Percentiles rank a stretch among this genome's conserved stretches.
Conservation (phyloP, 305 asterid species). For the Fraxinus sp. region DNA sequence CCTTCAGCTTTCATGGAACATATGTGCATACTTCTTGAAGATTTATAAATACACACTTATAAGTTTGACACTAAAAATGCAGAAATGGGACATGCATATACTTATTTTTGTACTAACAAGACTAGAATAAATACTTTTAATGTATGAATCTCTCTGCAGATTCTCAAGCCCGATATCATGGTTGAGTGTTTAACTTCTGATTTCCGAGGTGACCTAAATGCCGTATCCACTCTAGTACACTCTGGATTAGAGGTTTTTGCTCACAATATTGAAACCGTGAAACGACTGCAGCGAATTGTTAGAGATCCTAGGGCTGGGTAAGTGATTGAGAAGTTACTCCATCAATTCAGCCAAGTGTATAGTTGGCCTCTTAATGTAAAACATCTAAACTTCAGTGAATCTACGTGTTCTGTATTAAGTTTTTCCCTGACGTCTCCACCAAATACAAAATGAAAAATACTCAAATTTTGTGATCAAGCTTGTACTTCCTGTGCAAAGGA, state of each 20-base stretch:
- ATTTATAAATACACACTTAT: background rate
- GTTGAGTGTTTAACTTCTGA: constrained; percentile 97
- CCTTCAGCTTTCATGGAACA: constrained; percentile 12
- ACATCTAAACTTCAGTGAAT: background rate
- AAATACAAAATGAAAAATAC: background rate
- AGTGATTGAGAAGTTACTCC: constrained; percentile 28
- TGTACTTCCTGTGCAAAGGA: background rate
- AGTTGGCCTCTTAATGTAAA: background rate
- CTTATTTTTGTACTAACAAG: constrained; percentile 15
- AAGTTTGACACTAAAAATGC: constrained; percentile 3
- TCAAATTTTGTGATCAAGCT: background rate
- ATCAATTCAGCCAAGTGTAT: constrained; percentile 15
- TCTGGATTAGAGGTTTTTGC: constrained; percentile 97
- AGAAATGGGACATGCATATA: background rate
- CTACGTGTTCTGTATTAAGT: background rate
- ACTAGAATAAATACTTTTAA: constrained; percentile 18
- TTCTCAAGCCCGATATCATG: constrained; percentile 82
- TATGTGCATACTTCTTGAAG: constrained; percentile 6
- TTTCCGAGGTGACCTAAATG: constrained; percentile 82
- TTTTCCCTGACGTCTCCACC: background rate
- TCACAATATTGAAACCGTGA: constrained; percentile 88
- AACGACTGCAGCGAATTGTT: constrained; percentile 82
- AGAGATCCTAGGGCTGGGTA: constrained; percentile 99
- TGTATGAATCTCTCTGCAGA: constrained; percentile 45
- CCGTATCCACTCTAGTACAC: constrained; percentile 68